Conservation (phyloP, 768 basidiomycete species). For the Rhizopogon sp. region DNA sequence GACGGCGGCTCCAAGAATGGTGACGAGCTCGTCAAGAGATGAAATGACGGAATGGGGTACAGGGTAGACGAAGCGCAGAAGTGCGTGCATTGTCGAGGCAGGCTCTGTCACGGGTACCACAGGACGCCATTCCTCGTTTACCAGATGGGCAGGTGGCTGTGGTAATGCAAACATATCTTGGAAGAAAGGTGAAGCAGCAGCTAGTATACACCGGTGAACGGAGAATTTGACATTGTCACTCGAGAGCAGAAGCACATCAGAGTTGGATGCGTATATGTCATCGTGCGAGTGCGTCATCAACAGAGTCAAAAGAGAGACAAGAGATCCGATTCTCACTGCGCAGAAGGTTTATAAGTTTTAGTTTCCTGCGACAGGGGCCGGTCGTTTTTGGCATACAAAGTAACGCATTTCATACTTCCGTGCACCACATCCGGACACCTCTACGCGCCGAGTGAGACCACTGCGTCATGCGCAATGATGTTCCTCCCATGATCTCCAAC, state of each 20-base stretch:
- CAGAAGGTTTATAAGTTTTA: background rate
- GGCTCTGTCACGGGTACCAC: slow-evolving; percentile 54
- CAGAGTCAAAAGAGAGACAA: slow-evolving; percentile 2
- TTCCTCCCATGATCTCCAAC: no score
- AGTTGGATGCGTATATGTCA: slow-evolving; percentile 40
- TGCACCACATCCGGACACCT: no score
- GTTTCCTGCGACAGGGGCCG: no score
- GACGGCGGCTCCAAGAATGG: slow-evolving; percentile 47
- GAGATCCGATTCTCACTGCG: slow-evolving; percentile 4
- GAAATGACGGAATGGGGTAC: slow-evolving; percentile 46
- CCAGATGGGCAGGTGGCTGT: slow-evolving; percentile 31
- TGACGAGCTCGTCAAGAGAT: slow-evolving; percentile 49
- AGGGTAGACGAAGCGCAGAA: slow-evolving; percentile 63
- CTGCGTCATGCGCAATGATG: no score
- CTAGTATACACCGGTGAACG: slow-evolving; percentile 58
- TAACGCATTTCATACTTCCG: no score
- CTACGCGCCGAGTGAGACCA: no score
- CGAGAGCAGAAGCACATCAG: slow-evolving; percentile 53
- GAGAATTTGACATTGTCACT: slow-evolving; percentile 43
- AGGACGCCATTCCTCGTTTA: slow-evolving; percentile 27
- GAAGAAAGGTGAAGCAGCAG: slow-evolving; percentile 65
- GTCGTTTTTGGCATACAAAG: no score
- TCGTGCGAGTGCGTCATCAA: slow-evolving; percentile 25
- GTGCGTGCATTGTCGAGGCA: slow-evolving; percentile 35
- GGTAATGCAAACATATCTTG: slow-evolving; percentile 63